A percentile compares a stretch with the other conserved stretches of the same genome.
phyloP scores from a whole-genome alignment of 1,284 basidiomycete genomes.

The Ceratobasidium papillatum region DNA sequence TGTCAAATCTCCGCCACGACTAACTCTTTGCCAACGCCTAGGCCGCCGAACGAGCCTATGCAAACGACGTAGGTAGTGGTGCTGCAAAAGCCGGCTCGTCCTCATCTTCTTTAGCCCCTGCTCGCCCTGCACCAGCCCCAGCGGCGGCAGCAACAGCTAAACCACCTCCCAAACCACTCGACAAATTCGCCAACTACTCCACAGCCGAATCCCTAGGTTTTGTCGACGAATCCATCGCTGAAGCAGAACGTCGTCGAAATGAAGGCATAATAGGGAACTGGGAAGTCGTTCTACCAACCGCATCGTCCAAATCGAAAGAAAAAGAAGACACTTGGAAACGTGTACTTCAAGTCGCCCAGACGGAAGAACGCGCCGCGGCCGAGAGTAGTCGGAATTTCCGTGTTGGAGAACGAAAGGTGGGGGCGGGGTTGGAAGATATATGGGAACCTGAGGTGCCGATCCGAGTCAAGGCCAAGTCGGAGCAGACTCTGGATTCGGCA shows the following conservation, averaged over 20 bases:
- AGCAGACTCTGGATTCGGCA: neutral
- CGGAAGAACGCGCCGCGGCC: conserved; percentile 27
- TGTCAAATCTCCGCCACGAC: conserved; percentile 7
- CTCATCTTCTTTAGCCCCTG: conserved; percentile 48
- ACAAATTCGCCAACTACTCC: conserved; percentile 85
- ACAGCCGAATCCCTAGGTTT: conserved; percentile 85
- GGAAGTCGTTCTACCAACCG: conserved; percentile 50
- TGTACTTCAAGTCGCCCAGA: conserved; percentile 18
- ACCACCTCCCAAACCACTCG: conserved; percentile 66
- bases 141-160: conserved; percentile 58
- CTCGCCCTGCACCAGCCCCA: conserved; percentile 44
- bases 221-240: conserved; percentile 72
- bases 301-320: neutral
- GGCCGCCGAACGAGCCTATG: conserved; percentile 79
- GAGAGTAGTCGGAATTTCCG: conserved; percentile 36
- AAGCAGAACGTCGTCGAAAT: conserved; percentile 65
- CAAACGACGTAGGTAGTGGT: conserved; percentile 75
- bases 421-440: conserved; percentile 23
- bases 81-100: conserved; percentile 47
- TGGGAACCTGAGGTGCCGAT: conserved; percentile 36
- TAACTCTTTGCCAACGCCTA: conserved; percentile 49
- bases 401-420: conserved; percentile 24
- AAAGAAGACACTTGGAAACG: neutral
- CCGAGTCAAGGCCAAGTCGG: conserved; percentile 25
- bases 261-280: conserved; percentile 86